A percentile compares a stretch with the other conserved stretches of the same genome.
phyloP scores from a whole-genome alignment of 768 basidiomycete species.

The Agaricus subrufescens region DNA sequence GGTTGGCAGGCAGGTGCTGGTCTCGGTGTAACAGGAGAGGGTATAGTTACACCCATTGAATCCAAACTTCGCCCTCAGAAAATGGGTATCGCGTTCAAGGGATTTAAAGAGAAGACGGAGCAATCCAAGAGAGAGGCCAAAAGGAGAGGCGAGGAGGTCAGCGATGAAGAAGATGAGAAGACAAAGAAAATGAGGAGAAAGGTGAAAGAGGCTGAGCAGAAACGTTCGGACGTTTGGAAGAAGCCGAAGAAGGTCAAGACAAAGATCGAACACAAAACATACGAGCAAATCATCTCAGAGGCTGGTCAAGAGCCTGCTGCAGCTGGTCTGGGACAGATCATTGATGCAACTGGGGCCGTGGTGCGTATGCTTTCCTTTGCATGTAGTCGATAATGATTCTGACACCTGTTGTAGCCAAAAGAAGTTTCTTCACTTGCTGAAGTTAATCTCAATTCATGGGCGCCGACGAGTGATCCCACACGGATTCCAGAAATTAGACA shows the following conservation, averaged over 20 bases:
- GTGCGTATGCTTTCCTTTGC: constrained; percentile 39
- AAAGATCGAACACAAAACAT: constrained; percentile 91
- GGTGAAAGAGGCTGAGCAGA: constrained; percentile 48
- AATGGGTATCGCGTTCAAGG: constrained; percentile 83
- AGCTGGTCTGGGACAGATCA: constrained; percentile 76
- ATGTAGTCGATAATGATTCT: constrained; percentile 6
- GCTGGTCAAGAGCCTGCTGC: constrained; percentile 57
- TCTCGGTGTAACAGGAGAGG: constrained; percentile 68
- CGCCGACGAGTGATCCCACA: constrained; percentile 80
- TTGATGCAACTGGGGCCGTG: constrained; percentile 91
- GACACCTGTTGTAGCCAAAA: constrained; percentile 51
- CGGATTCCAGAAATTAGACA: constrained; percentile 97
- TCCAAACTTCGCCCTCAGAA: constrained; percentile 79
- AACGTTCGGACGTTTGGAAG: constrained; percentile 81
- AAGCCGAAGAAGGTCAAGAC: constrained; percentile 79
- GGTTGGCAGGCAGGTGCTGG: constrained; percentile 88
- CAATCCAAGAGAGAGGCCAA: constrained; percentile 79
- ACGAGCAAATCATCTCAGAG: constrained; percentile 92
- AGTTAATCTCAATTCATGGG: constrained; percentile 73
- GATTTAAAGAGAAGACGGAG: constrained; percentile 85
- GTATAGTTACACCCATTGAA: constrained; percentile 87
- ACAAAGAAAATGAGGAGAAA: constrained; percentile 49
- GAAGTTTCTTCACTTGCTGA: constrained; percentile 86
- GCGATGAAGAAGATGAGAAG: constrained; percentile 57
- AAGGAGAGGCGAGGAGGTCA: constrained; percentile 67